These are phyloP conservation scores for Hibiscus syriacus DNA, from an alignment of 345 rosid genomes.

Conservation along the genomic window DNA sequence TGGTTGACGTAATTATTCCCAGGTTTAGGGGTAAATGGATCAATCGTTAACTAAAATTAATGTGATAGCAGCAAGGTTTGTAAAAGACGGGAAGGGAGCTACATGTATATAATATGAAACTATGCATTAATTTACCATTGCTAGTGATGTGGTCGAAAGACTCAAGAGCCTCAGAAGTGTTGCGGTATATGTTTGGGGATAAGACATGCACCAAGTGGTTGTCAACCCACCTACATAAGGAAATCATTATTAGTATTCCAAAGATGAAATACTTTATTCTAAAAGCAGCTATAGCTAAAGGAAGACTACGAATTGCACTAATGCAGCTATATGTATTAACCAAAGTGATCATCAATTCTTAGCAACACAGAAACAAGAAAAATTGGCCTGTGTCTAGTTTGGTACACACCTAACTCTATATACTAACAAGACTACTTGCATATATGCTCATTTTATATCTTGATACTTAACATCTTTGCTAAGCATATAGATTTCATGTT, in stretches of 20 bases:
- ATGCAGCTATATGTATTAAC: neutral
- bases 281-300: neutral
- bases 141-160: slow-evolving; percentile 64
- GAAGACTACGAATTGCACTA: neutral
- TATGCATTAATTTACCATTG: slow-evolving; percentile 36
- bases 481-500: neutral
- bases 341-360: neutral
- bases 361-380: neutral
- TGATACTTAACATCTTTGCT: neutral
- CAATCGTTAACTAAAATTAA: neutral
- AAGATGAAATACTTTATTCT: neutral
- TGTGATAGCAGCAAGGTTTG: neutral
- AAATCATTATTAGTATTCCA: slow-evolving; percentile 10
- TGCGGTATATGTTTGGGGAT: slow-evolving; percentile 65
- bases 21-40: neutral
- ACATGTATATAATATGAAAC: neutral
- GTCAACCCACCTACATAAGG: slow-evolving; percentile 58
- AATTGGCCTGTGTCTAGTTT: neutral
- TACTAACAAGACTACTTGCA: neutral
- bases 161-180: slow-evolving; percentile 55
- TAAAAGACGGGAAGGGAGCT: neutral
- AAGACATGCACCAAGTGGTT: slow-evolving; percentile 64
- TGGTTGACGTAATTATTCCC: neutral
- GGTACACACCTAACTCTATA: neutral
- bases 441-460: neutral